Base-by-base conservation (phyloP, 1,139 yeast genomes). In the Blastobotrys malaysiensis region DNA sequence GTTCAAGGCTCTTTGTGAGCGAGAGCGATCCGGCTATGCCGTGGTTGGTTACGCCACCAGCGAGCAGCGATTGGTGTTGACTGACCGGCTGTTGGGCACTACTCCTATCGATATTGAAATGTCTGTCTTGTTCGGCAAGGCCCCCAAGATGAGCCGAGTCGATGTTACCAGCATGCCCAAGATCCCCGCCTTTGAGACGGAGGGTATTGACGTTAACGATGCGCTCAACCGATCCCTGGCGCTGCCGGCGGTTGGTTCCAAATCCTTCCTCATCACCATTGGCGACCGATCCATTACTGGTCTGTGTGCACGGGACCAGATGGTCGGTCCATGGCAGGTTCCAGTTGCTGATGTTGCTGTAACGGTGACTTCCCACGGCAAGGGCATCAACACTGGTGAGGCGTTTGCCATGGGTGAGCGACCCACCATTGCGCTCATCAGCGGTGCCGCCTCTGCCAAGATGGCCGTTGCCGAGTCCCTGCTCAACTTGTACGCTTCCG, bases 261-360 rank as follows among this genome's bases (percentile, higher is more conserved):
- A 95, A 75, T 86, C 86, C 51, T 95, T 95, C 78, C 79, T 95
- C 66, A 88, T 95, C 69, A 93, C 99, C 14, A 95, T 95, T 70
- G 99, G 97, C 71, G 99, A 95, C 70, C 84, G 99, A 74, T 81
- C 95, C 27, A 95, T 95, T 58, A 93, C 98, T 45, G 99, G 99
- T 50, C 80, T 95, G 63, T 88, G 93, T 59, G 98, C 95, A 66
- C 85, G 99, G 69, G 99, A 95, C 70, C 99, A 95, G 76, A 86
- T 91, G 86, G 98, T 95, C 58, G 99, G 99, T 48, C 99, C 99
- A 67, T 95, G 99, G 98, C 99, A 95, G 77, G 91, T 87, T 5
- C 99, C 99, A 47, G 99, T 95, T 21, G 95, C 99, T n/a, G 98
- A 95, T 70, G 97, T 90, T 55, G 99, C 97, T 72, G 97, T 93